phyloP scores from a whole-genome alignment of 2,329 filamentous ascomycete species.

The Ophiosphaerella narmari region DNA sequence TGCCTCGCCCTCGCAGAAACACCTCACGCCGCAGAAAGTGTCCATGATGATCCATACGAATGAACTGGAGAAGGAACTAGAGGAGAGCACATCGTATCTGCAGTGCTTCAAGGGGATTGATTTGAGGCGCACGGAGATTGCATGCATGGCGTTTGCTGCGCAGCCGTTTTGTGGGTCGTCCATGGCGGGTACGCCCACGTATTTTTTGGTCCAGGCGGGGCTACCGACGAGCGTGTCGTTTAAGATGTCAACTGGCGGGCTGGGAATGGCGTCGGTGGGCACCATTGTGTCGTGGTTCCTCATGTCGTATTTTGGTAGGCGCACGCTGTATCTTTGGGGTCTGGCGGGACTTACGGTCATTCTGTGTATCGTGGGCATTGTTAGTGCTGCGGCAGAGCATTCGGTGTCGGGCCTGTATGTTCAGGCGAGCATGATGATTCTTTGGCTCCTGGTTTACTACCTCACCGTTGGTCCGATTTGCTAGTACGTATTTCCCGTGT shows the following conservation, averaged over 20 bases:
- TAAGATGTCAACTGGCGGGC: slow-evolving; percentile 55
- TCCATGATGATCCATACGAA: slow-evolving; percentile 85
- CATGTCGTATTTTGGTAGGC: slow-evolving; percentile 76
- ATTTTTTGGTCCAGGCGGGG: slow-evolving; percentile 52
- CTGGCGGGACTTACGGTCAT: slow-evolving; percentile 64
- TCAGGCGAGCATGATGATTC: slow-evolving; percentile 25
- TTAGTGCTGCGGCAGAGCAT: slow-evolving; percentile 44
- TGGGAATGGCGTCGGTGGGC: slow-evolving; percentile 60
- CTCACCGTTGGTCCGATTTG: slow-evolving; percentile 18
- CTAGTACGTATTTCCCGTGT: neutral
- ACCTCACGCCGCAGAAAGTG: slow-evolving; percentile 56
- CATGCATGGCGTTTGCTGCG: slow-evolving; percentile 55
- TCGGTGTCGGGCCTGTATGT: slow-evolving; percentile 50
- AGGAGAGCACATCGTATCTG: slow-evolving; percentile 68
- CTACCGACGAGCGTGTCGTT: slow-evolving; percentile 45
- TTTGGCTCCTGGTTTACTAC: slow-evolving; percentile 70
- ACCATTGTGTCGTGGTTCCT: slow-evolving; percentile 78
- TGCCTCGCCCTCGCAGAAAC: neutral
- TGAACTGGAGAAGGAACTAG: slow-evolving; percentile 71
- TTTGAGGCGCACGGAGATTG: slow-evolving; percentile 74
- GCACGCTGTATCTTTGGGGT: slow-evolving; percentile 75
- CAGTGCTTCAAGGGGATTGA: slow-evolving; percentile 82
- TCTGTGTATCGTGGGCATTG: slow-evolving; percentile 75
- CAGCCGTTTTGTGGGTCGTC: slow-evolving; percentile 39
- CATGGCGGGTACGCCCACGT: slow-evolving; percentile 41